A percentile compares a stretch with the other conserved stretches of the same genome.
Evolutionary conservation across 495 filamentous ascomycete genomes (phyloP).

Genomic region (Pyronema domesticum): DNA sequence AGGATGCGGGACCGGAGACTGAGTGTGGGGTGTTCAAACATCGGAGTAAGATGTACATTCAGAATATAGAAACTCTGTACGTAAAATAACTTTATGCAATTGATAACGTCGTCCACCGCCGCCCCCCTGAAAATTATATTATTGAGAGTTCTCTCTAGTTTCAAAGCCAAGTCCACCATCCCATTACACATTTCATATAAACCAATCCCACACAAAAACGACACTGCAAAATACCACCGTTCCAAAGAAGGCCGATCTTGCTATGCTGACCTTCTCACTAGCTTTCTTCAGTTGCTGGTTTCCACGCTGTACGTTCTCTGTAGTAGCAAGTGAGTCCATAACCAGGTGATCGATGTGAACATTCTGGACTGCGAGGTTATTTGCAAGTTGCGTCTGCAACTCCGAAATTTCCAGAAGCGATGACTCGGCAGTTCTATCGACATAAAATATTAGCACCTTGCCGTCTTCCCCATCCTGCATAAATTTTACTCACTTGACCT

Average conservation of each 20-base stretch:
- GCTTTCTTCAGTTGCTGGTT: slow-evolving; percentile 86
- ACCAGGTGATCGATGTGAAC: slow-evolving; percentile 76
- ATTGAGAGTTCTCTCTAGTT: too few species aligned
- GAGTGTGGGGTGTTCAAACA: too few species aligned
- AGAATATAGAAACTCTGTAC: too few species aligned
- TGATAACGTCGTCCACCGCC: too few species aligned
- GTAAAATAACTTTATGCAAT: too few species aligned
- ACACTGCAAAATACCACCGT: slow-evolving; percentile 63
- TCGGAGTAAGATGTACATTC: too few species aligned
- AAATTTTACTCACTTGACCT: slow-evolving; percentile 55
- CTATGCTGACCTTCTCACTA: slow-evolving; percentile 60
- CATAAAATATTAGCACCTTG: too few species aligned
- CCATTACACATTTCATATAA: slow-evolving; percentile 37
- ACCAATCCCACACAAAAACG: slow-evolving; percentile 82
- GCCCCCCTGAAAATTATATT: too few species aligned
- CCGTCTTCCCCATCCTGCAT: too few species aligned
- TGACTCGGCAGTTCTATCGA: slow-evolving; percentile 61
- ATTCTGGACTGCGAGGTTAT: slow-evolving; percentile 67
- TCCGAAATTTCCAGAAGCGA: slow-evolving; percentile 85
- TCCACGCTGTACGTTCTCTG: slow-evolving; percentile 70
- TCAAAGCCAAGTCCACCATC: too few species aligned
- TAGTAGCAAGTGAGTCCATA: slow-evolving; percentile 60
- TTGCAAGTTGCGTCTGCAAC: slow-evolving; percentile 71
- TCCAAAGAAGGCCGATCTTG: slow-evolving; percentile 74
- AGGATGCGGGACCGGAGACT: too few species aligned